phyloP scores from a whole-genome alignment of 2,329 filamentous ascomycete genomes.

The Cytospora mali region DNA sequence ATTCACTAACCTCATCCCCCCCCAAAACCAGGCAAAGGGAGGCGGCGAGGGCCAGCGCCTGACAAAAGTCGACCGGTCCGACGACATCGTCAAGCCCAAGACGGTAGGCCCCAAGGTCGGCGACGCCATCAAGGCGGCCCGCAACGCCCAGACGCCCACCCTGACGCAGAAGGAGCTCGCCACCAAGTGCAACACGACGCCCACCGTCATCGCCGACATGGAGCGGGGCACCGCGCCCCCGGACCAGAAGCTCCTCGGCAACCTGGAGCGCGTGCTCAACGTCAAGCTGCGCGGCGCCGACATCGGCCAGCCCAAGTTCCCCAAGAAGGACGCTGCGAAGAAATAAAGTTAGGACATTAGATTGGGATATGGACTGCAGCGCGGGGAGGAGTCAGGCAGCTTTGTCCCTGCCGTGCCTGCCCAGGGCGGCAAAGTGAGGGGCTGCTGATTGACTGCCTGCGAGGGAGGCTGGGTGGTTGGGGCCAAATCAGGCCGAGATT shows the following conservation, averaged over 20 bases:
- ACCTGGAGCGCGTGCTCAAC: conserved; percentile 84
- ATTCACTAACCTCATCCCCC: conserved; percentile 40
- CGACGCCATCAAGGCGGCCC: conserved; percentile 77
- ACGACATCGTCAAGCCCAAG: conserved; percentile 98
- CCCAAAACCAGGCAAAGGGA: conserved; percentile 43
- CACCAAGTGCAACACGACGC: conserved; percentile 86
- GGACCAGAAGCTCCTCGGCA: conserved; percentile 78
- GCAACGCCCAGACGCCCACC: conserved; percentile 83
- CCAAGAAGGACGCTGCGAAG: conserved; percentile 36
- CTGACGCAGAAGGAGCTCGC: conserved; percentile 93
- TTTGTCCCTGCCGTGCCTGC: no score
- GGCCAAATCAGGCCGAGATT: not conserved
- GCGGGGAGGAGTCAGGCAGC: no score
- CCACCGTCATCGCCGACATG: conserved; percentile 78
- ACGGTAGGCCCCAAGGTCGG: conserved; percentile 81
- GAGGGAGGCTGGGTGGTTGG: not conserved
- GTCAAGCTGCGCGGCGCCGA: conserved; percentile 84
- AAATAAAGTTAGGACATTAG: no score
- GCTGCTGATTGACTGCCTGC: not conserved
- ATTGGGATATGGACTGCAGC: no score
- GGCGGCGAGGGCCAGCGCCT: conserved; percentile 86
- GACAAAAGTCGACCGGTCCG: conserved; percentile 95
- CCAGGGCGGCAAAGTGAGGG: no score
- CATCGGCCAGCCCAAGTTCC: conserved; percentile 77
- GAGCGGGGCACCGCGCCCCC: conserved; percentile 78